Conservation (phyloP, 1,284 basidiomycete species). For the Cutaneotrichosporon sp. region DNA sequence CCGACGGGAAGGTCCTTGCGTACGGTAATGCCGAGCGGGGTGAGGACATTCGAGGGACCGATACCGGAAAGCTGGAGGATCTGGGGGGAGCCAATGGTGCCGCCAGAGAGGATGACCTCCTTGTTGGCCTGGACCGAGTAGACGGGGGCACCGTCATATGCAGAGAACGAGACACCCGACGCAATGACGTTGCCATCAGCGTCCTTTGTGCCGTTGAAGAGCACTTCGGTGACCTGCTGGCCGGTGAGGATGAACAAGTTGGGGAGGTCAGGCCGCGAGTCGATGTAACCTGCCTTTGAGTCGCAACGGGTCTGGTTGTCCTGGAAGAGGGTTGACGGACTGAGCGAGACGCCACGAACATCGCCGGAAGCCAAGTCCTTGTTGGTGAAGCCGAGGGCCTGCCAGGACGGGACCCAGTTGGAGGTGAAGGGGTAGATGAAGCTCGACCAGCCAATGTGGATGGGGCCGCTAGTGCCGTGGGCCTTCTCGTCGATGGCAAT, state of each 20-base stretch:
- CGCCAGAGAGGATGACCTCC: conserved; percentile 59
- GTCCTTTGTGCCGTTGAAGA: conserved; percentile 60
- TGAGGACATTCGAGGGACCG: conserved; percentile 63
- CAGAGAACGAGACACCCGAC: conserved; percentile 61
- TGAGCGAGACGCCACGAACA: conserved; percentile 54
- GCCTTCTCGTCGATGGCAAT: conserved; percentile 49
- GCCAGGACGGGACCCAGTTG: conserved; percentile 59
- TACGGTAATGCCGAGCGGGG: conserved; percentile 57
- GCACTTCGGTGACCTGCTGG: conserved; percentile 63
- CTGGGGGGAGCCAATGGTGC: conserved; percentile 65
- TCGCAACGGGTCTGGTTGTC: conserved; percentile 66
- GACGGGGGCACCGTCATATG: conserved; percentile 40
- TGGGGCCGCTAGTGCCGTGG: conserved; percentile 57
- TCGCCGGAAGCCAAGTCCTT: conserved; percentile 50
- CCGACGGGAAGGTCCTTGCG: conserved; percentile 67
- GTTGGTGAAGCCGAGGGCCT: conserved; percentile 56
- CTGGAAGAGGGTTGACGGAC: conserved; percentile 65
- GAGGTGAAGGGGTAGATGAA: conserved; percentile 58
- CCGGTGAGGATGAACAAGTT: conserved; percentile 64
- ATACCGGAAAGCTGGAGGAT: conserved; percentile 70
- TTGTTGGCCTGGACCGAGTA: conserved; percentile 58
- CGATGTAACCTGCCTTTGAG: conserved; percentile 68
- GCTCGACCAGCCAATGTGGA: conserved; percentile 52
- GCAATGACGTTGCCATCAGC: conserved; percentile 57
- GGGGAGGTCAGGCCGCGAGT: conserved; percentile 60